phyloP scores from a whole-genome alignment of 495 filamentous ascomycete genomes.

The Lasiosphaeris hirsuta region DNA sequence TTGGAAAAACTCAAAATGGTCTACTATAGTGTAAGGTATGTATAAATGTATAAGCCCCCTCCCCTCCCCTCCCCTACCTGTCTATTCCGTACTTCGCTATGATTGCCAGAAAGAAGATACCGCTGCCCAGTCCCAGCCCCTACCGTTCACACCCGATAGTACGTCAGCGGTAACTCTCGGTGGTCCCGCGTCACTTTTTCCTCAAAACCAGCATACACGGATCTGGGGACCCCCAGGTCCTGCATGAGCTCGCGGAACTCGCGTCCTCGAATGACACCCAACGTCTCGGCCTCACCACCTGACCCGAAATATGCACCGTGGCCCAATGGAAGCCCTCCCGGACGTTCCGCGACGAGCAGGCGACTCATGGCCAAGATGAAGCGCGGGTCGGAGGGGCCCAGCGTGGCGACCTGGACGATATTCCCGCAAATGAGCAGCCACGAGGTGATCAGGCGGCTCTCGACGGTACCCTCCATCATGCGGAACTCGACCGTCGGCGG shows the following conservation, averaged over 20 bases:
- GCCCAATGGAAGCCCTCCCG: too few relatives aligned
- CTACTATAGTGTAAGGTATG: too few relatives aligned
- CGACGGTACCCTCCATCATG: conserved; percentile 32
- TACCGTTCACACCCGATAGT: background rate
- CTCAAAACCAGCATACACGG: conserved; percentile 17
- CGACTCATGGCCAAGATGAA: conserved; percentile 14
- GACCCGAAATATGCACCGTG: too few relatives aligned
- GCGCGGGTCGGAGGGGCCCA: conserved; percentile 9
- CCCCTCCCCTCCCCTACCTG: background rate
- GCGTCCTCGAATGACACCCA: conserved; percentile 11
- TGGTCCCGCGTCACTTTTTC: conserved; percentile 23
- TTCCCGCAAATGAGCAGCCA: conserved; percentile 28
- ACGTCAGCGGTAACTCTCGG: background rate
- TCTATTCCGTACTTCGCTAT: background rate
- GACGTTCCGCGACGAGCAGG: background rate
- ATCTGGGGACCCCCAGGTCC: conserved; percentile 17
- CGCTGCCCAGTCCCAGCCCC: background rate
- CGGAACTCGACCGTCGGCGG: conserved; percentile 34
- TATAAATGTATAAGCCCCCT: background rate
- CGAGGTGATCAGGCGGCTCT: conserved; percentile 15
- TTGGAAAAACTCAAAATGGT: too few relatives aligned
- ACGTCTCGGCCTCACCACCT: background rate
- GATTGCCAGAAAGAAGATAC: conserved; percentile 1
- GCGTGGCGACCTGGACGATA: conserved; percentile 22
- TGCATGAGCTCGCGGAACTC: conserved; percentile 28